A percentile compares a stretch with the other conserved stretches of the same genome.
phyloP scores from a whole-genome alignment of 2,329 filamentous ascomycete species.

The Emergomyces orientalis region DNA sequence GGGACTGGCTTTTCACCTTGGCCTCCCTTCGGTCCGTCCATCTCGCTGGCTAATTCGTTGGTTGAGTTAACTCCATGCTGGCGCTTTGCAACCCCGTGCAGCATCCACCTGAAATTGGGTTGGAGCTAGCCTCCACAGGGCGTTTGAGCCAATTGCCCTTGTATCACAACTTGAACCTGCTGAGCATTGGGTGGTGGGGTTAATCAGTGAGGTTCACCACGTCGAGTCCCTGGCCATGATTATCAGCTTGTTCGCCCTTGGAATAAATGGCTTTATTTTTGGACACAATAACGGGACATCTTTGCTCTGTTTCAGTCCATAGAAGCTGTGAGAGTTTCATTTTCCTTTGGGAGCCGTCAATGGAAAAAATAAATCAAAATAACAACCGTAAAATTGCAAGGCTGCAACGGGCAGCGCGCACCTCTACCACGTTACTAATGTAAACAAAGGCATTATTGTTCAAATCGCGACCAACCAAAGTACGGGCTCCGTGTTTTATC shows the following conservation, averaged over 20 bases:
- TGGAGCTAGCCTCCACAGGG: not conserved
- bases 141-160: not conserved
- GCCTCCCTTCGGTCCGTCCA: not conserved
- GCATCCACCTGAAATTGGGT: not conserved
- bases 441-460: not conserved
- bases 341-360: not conserved
- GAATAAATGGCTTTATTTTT: not conserved
- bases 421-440: not conserved
- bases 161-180: not conserved
- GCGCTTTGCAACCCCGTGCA: not conserved
- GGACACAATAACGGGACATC: not conserved
- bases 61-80: not conserved
- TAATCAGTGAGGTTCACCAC: not conserved
- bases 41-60: not conserved
- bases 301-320: too few species aligned
- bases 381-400: not conserved
- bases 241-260: not conserved
- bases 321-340: too few species aligned
- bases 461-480: not conserved
- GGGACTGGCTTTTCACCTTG: not conserved
- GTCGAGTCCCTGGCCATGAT: not conserved
- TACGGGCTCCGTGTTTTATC: not conserved
- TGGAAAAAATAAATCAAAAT: not conserved
- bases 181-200: not conserved
- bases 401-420: not conserved